Percentiles rank a stretch among this genome's conserved stretches.
Evolutionary conservation across 441 rosid genomes (phyloP).

Genomic region (Corymbia citriodora): DNA sequence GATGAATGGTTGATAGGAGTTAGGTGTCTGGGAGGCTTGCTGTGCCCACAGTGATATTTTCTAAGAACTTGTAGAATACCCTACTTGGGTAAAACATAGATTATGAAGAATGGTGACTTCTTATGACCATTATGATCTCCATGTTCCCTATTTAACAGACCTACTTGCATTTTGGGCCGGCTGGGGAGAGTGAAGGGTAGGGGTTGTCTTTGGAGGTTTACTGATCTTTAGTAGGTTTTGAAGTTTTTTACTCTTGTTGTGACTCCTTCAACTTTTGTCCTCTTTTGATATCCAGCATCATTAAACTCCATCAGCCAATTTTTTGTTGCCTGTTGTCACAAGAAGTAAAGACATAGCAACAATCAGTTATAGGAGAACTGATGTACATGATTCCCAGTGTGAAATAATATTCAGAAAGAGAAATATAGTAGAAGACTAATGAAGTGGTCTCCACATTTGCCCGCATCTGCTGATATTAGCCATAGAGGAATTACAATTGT

Average conservation of each 20-base stretch:
- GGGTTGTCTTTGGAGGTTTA: background rate
- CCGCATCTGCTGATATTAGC: background rate
- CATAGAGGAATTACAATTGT: background rate
- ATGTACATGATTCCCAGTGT: background rate
- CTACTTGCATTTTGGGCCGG: background rate
- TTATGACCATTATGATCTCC: background rate
- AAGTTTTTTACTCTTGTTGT: background rate
- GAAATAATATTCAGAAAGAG: background rate
- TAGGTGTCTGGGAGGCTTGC: background rate
- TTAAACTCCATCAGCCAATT: background rate
- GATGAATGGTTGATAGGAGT: background rate
- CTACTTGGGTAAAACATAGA: background rate
- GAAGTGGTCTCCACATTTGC: background rate
- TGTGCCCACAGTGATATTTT: background rate
- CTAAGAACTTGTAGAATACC: background rate
- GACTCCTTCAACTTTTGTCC: background rate
- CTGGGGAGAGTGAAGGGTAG: background rate
- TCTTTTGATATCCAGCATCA: background rate
- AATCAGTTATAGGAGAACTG: background rate
- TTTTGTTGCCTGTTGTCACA: background rate
- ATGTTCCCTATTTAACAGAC: background rate
- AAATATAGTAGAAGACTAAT: background rate
- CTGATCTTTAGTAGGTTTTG: background rate
- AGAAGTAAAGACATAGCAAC: background rate
- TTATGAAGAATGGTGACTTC: background rate